Evolutionary conservation across 768 basidiomycete genomes (phyloP).

Genomic region (Gelatoporia subvermispora): DNA sequence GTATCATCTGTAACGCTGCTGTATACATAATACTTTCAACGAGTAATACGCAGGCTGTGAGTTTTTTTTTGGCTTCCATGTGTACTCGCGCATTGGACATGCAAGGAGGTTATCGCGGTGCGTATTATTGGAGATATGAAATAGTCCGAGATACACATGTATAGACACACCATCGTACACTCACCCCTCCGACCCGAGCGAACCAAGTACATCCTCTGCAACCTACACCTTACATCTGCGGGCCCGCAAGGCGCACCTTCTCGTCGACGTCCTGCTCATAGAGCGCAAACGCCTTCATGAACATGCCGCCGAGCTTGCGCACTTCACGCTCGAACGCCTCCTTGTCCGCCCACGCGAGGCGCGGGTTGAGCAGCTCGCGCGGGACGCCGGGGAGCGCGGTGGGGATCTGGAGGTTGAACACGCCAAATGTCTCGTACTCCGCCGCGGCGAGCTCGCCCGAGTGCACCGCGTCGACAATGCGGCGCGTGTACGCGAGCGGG

Average conservation of each 20-base stretch:
- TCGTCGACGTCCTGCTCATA: constrained; percentile 84
- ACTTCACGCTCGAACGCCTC: constrained; percentile 88
- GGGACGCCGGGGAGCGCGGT: constrained; percentile 82
- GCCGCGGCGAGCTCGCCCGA: constrained; percentile 84
- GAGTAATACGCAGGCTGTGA: too few species aligned
- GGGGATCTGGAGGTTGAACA: constrained; percentile 84
- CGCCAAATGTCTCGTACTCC: constrained; percentile 78
- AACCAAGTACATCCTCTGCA: not conserved
- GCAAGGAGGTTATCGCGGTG: too few species aligned
- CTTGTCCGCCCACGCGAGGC: constrained; percentile 81
- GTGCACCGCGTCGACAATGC: constrained; percentile 96
- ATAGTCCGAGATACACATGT: too few species aligned
- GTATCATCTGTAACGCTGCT: too few species aligned
- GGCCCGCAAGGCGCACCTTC: constrained; percentile 81
- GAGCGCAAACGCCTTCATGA: constrained; percentile 87
- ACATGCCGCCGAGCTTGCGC: constrained; percentile 87
- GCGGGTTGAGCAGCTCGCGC: constrained; percentile 84
- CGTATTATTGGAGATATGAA: too few species aligned
- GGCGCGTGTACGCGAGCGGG: constrained; percentile 92
- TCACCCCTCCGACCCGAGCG: not conserved
- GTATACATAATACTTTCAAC: too few species aligned
- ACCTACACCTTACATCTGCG: constrained; percentile 28
- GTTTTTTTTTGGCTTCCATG: too few species aligned
- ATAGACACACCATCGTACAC: not conserved
- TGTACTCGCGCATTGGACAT: too few species aligned